phyloP scores from a whole-genome alignment of 176 grass and related monocot species.

The Poa annua region DNA sequence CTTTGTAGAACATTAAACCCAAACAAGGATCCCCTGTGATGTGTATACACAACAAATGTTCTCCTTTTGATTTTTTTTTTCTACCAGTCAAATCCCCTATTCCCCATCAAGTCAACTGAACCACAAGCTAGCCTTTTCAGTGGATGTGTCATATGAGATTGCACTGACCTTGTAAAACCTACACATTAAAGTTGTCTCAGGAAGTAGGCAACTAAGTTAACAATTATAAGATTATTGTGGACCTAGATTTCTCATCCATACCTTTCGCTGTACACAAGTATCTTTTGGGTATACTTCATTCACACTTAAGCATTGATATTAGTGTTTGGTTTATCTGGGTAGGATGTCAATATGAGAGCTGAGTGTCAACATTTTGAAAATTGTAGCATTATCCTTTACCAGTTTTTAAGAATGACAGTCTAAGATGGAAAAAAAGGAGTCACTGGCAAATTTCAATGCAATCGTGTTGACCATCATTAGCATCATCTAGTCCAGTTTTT shows the following conservation, averaged over 20 bases:
- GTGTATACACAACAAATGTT: background rate
- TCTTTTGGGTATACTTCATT: background rate
- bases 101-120: background rate
- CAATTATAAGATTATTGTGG: background rate
- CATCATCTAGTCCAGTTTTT: background rate
- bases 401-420: background rate
- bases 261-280: background rate
- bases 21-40: background rate
- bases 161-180: background rate
- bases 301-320: background rate
- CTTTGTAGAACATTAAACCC: constrained; percentile 1
- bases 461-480: background rate
- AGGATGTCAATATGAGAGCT: background rate
- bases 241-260: background rate
- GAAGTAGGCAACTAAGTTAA: constrained; percentile 14
- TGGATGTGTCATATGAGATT: background rate
- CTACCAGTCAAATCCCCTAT: background rate
- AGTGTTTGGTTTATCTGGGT: background rate
- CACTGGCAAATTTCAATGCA: background rate
- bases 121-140: background rate
- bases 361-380: background rate
- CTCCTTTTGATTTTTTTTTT: background rate
- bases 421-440: constrained; percentile 28
- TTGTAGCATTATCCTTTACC: background rate
- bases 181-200: background rate